Percentiles rank a stretch among this genome's conserved stretches.
Conservation (phyloP, 768 basidiomycete species). For the Grammothele lineata region DNA sequence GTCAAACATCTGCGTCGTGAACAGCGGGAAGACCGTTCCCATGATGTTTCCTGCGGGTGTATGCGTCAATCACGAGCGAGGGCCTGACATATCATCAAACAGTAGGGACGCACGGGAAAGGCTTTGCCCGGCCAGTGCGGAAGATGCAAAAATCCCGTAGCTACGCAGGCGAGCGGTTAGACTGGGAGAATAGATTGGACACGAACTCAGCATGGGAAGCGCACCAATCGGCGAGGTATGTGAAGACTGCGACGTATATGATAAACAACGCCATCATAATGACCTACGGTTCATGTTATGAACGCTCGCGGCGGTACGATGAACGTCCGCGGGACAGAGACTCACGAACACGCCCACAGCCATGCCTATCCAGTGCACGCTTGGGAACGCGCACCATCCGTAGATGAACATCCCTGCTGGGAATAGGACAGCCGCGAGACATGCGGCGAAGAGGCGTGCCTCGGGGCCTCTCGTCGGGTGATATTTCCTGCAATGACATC, state of each 20-base stretch:
- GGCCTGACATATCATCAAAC: background rate
- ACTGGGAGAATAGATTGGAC: background rate
- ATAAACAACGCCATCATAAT: conserved; percentile 37
- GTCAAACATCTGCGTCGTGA: conserved; percentile 43
- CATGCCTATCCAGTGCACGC: conserved; percentile 63
- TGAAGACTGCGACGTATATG: conserved; percentile 42
- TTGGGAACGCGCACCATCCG: conserved; percentile 57
- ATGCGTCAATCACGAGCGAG: background rate
- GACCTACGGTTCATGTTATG: conserved; percentile 25
- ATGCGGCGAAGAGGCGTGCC: conserved; percentile 57
- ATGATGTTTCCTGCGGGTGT: conserved; percentile 31
- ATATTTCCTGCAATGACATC: conserved; percentile 22
- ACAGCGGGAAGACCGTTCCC: conserved; percentile 45
- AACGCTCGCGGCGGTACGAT: background rate
- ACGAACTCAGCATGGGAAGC: conserved; percentile 5
- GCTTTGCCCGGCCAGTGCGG: conserved; percentile 50
- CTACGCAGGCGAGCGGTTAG: conserved; percentile 16
- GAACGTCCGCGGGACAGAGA: no score
- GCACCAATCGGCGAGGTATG: conserved; percentile 50
- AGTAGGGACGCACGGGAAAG: conserved; percentile 35
- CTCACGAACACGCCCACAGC: conserved; percentile 15
- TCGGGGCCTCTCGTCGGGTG: conserved; percentile 38
- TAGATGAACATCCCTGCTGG: conserved; percentile 69
- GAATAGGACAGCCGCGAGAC: conserved; percentile 48
- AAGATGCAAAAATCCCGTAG: conserved; percentile 46